Evolutionary conservation across 2,329 filamentous ascomycete species (phyloP).

Genomic region (Calonectria naviculata): DNA sequence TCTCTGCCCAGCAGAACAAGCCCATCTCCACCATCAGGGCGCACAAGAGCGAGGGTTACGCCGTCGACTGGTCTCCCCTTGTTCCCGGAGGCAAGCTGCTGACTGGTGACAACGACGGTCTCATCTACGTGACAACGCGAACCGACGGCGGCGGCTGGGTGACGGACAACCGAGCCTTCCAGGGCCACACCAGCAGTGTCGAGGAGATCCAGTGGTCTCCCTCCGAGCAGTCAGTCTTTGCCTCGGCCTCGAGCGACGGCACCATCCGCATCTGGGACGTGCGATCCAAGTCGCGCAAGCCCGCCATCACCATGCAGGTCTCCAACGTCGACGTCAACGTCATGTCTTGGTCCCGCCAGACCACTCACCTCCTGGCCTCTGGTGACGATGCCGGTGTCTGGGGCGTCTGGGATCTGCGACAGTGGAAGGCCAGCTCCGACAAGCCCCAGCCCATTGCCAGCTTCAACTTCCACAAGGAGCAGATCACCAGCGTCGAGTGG

Average conservation of each 20-base stretch:
- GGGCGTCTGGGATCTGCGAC: slow-evolving; percentile 95
- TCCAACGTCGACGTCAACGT: slow-evolving; percentile 93
- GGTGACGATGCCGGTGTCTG: slow-evolving; percentile 94
- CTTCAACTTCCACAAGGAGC: slow-evolving; percentile 96
- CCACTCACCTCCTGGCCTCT: slow-evolving; percentile 88
- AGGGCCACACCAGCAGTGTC: slow-evolving; percentile 85
- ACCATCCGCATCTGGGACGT: slow-evolving; percentile 97
- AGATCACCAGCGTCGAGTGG: slow-evolving; percentile 97
- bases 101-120: slow-evolving; percentile 90
- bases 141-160: slow-evolving; percentile 91
- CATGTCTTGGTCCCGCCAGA: slow-evolving; percentile 92
- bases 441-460: slow-evolving; percentile 87
- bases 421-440: slow-evolving; percentile 79
- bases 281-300: slow-evolving; percentile 86
- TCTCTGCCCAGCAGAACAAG: slow-evolving; percentile 87
- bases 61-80: slow-evolving; percentile 91
- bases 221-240: slow-evolving; percentile 91
- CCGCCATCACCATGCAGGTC: slow-evolving; percentile 88
- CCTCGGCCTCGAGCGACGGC: slow-evolving; percentile 92
- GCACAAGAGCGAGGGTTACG: slow-evolving; percentile 95
- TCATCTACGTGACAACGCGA: slow-evolving; percentile 88
- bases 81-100: slow-evolving; percentile 85
- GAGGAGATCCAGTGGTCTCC: slow-evolving; percentile 99
- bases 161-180: slow-evolving; percentile 85
- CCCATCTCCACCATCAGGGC: slow-evolving; percentile 88